phyloP scores from a whole-genome alignment of 2,329 filamentous ascomycete genomes.

The Stagonosporopsis chrysanthemi region DNA sequence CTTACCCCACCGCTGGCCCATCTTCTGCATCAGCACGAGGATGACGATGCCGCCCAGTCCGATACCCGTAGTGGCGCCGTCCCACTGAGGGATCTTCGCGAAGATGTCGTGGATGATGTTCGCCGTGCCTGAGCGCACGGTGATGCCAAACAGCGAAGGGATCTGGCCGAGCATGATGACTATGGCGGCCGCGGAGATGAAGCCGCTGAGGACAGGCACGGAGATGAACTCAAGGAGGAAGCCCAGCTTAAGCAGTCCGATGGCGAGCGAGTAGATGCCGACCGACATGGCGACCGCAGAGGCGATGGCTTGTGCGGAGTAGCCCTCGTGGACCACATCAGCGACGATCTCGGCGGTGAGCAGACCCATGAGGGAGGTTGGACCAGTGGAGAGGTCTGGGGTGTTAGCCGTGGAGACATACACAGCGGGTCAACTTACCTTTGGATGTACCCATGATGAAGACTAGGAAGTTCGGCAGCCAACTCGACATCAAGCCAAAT shows the following conservation, averaged over 20 bases:
- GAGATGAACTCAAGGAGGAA: slow-evolving; percentile 73
- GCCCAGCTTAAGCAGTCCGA: slow-evolving; percentile 69
- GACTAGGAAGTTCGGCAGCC: slow-evolving; percentile 93
- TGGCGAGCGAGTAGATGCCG: slow-evolving; percentile 65
- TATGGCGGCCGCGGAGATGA: slow-evolving; percentile 71
- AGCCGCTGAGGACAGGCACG: slow-evolving; percentile 68
- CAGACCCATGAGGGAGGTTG: slow-evolving; percentile 70
- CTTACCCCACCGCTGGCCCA: slow-evolving; percentile 66
- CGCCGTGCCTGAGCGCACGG: slow-evolving; percentile 61
- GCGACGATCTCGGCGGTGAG: slow-evolving; percentile 68
- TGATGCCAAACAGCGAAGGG: slow-evolving; percentile 64
- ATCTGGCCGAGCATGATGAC: slow-evolving; percentile 72
- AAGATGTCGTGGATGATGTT: slow-evolving; percentile 67
- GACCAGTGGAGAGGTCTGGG: slow-evolving; percentile 70
- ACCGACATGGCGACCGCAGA: slow-evolving; percentile 70
- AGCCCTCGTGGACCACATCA: slow-evolving; percentile 60
- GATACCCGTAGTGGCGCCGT: slow-evolving; percentile 66
- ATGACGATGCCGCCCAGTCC: slow-evolving; percentile 66
- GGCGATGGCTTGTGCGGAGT: slow-evolving; percentile 63
- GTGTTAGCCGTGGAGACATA: slow-evolving; percentile 46
- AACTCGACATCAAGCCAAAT: slow-evolving; percentile 89
- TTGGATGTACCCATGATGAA: slow-evolving; percentile 86
- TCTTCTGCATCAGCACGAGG: slow-evolving; percentile 63
- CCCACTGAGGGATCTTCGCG: slow-evolving; percentile 62
- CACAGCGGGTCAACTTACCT: slow-evolving; percentile 22